These are phyloP conservation scores for Strobilomyces echinocephalus DNA, from an alignment of 768 basidiomycete genomes.

Conservation along the genomic window DNA sequence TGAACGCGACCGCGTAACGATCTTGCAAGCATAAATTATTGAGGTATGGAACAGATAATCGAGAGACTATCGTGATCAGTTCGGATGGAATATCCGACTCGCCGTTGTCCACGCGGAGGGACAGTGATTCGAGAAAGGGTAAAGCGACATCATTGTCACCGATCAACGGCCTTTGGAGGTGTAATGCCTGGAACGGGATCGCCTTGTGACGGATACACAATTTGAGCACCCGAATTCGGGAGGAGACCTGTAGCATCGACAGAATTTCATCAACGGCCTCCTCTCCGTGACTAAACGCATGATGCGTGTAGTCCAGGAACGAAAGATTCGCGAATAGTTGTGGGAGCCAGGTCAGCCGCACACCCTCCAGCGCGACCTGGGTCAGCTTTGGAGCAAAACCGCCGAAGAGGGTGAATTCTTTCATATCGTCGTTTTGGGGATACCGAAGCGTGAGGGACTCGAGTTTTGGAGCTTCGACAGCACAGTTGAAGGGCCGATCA, in stretches of 20 bases:
- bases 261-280: constrained; percentile 56
- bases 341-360: constrained; percentile 59
- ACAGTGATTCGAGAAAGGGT: constrained; percentile 43
- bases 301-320: constrained; percentile 67
- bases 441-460: constrained; percentile 56
- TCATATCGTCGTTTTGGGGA: constrained; percentile 63
- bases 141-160: constrained; percentile 36
- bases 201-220: constrained; percentile 50
- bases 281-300: constrained; percentile 57
- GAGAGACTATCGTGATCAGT: constrained; percentile 47
- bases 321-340: constrained; percentile 58
- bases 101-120: constrained; percentile 45
- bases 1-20: constrained; percentile 9
- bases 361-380: constrained; percentile 55
- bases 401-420: constrained; percentile 60
- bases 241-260: constrained; percentile 52
- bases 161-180: constrained; percentile 15
- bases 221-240: constrained; percentile 47
- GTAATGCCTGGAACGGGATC: constrained; percentile 15
- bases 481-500: constrained; percentile 9
- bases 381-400: constrained; percentile 55
- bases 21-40: constrained; percentile 47
- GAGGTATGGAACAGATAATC: constrained; percentile 46
- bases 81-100: constrained; percentile 66
- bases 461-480: constrained; percentile 39